Base-by-base conservation (phyloP, 805 yeast genomes). In the Cyberlindnera mycetangii region DNA sequence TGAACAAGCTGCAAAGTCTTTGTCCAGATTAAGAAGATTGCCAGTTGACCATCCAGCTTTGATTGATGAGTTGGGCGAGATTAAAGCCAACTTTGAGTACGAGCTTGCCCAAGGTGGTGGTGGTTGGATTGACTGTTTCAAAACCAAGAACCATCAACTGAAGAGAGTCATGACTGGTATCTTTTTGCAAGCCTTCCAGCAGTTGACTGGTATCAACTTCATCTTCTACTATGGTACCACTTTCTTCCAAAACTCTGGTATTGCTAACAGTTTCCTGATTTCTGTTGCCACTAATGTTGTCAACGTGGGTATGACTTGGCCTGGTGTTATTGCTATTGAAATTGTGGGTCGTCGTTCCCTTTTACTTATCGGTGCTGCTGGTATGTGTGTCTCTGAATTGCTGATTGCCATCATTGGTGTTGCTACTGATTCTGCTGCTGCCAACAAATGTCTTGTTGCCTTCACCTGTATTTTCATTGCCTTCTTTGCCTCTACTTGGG, bases 401-500 rank as follows among this genome's bases (percentile, higher is more conserved):
- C 71, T 84, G 46, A 79, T 81, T 58, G 89, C 83, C 19, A 66
- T 71, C 32, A 58, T 69, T 35, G 74, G 69, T 32, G 54, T 58
- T 30, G 52, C 53, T 4, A 49, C 66, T 27, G 53, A 52, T 17
- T 50, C 66, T 27, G 56, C 50, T 21, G 55, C 67, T 12, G 70
- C 75, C 9, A 68, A 72, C 41, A 70, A 73, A 60, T 74, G 70
- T 37, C 67, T 75, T 56, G 72, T 79, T 56, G 79, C 79, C 17
- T 74, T 76, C 54, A 64, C 71, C 5, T 78, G 79, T 62, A 50
- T 76, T 49, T 87, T 83, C 61, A 82, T 87, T 53, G 80, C 83
- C 44, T 81, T 82, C 62, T 84, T 85, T 68, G 95, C 93, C 8
- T 74, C 87, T 4, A 77, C 92, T 19, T 87, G 93, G 92, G 92